Conservation (phyloP, 2,329 filamentous ascomycete genomes). For the Stylonectria norvegica region DNA sequence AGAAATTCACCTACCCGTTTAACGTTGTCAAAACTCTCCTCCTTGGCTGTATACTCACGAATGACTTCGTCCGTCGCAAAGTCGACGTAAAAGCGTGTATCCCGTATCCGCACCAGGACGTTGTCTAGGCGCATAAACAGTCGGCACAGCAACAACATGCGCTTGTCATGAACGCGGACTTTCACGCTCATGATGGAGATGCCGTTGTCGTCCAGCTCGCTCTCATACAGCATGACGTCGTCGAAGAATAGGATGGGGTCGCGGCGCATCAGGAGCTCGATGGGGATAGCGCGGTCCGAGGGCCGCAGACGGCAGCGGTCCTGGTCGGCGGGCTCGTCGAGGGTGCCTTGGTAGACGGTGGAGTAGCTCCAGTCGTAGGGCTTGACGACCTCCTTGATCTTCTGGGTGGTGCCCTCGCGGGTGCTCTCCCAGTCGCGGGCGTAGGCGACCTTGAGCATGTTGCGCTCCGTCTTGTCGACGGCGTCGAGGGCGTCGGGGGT, state of each 20-base stretch:
- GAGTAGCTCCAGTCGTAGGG: constrained; percentile 99
- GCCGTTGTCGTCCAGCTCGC: constrained; percentile 96
- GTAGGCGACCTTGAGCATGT: constrained; percentile 92
- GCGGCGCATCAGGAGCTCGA: constrained; percentile 79
- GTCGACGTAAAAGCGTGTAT: constrained; percentile 90
- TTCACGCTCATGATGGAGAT: constrained; percentile 89
- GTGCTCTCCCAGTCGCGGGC: constrained; percentile 76
- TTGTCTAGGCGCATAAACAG: constrained; percentile 93
- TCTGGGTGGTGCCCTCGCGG: constrained; percentile 72
- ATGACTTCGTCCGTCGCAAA: constrained; percentile 76
- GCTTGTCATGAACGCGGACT: constrained; percentile 84
- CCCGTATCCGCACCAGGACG: constrained; percentile 80
- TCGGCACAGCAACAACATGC: constrained; percentile 78
- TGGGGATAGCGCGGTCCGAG: constrained; percentile 60
- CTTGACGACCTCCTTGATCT: constrained; percentile 90
- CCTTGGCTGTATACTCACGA: constrained; percentile 85
- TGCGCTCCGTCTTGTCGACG: constrained; percentile 89
- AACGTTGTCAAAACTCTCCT: constrained; percentile 75
- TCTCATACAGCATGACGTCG: constrained; percentile 93
- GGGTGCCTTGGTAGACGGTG: constrained; percentile 77
- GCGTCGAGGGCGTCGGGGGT: constrained; percentile 82
- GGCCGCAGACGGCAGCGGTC: constrained; percentile 23
- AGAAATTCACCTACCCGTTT: constrained; percentile 55
- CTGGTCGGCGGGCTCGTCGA: constrained; percentile 36
- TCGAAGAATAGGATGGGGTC: constrained; percentile 97